Evolutionary conservation across 1,139 yeast species (phyloP).

Genomic region (Geotrichum macrosporum): DNA sequence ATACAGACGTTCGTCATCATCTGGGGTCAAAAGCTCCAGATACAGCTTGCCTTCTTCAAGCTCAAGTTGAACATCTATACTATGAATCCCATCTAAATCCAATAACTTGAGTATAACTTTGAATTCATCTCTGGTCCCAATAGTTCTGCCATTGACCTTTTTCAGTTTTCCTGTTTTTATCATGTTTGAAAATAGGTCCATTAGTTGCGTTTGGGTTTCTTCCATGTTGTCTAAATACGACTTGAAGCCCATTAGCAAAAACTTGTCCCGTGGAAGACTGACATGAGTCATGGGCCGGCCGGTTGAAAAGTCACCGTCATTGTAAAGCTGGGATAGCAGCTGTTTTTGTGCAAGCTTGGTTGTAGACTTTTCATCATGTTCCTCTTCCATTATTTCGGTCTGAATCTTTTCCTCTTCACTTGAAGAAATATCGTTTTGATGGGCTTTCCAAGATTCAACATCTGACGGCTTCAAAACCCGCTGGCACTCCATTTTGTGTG

Average conservation of each 20-base stretch:
- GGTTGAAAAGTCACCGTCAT: constrained; percentile 13
- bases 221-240: constrained; percentile 21
- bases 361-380: not conserved
- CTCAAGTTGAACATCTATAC: constrained; percentile 23
- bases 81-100: constrained; percentile 23
- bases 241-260: not conserved
- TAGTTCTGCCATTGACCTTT: constrained; percentile 22
- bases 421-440: not conserved
- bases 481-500: constrained; percentile 45
- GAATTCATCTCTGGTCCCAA: constrained; percentile 25
- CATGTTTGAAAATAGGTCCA: constrained; percentile 6
- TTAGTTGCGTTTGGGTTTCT: constrained; percentile 16
- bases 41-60: constrained; percentile 23
- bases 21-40: constrained; percentile 20
- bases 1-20: constrained; percentile 14
- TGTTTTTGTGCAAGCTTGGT: not conserved
- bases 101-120: constrained; percentile 24
- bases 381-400: constrained; percentile 1
- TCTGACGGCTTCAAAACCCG: constrained; percentile 28
- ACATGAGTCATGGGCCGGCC: constrained; percentile 9
- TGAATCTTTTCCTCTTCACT: constrained; percentile 1
- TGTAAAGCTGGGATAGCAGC: constrained; percentile 2
- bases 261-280: not conserved
- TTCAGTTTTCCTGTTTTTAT: constrained; percentile 10
- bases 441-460: not conserved